Base-by-base conservation (phyloP, 495 filamentous ascomycete species). In the Glutinoglossum americanum region DNA sequence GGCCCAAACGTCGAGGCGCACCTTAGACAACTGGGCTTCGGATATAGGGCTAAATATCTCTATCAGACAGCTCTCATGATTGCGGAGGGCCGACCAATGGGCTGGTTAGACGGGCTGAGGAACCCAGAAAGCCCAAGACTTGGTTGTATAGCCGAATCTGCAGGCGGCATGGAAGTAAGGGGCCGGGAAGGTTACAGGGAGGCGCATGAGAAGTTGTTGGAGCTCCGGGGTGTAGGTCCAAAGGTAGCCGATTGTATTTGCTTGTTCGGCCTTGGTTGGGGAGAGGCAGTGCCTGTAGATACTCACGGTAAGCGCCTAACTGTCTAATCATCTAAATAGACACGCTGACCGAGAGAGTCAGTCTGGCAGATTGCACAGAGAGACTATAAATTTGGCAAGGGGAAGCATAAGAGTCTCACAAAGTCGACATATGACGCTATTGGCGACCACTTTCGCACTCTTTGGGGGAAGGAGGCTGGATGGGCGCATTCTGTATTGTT, bases 401-500 rank as follows among this genome's bases (percentile, higher is more conserved):
- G 76, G 25, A 87, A 87, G 61, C 77, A 87, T 61, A 90, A 89
- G 62, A 89, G 85, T 32, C 73, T 99, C 57, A 94, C 81, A 17
- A 90, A 90, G 64, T 77, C 77, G 27, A 92, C 86, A 55, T 96
- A 97, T 65, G 81, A 89, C 63, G 85, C 89, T 8, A 78, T 99
- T 45, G 93, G 83, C 3, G 83, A 94, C 60, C 82, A 92, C 64
- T 97, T 97, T 67, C 78, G 92, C 32, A 78, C 77, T 54, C 76
- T 97, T 5, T 97, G 93, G 93, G 92, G 92, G 0, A 79, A 82
- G 33, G 85, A 97, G 62, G 92, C 92, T 10, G 92, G 92, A 0
- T 99, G 93, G 93, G 93, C 92, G 1, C 92, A 99, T 68, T 90
- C 83, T 41, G 93, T 98, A 19, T 75, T 99, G 5, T 99, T 99